Percentiles rank a stretch among this genome's conserved stretches.
Conservation (phyloP, 176 grass and related monocot species). For the Aegilops umbellulata region DNA sequence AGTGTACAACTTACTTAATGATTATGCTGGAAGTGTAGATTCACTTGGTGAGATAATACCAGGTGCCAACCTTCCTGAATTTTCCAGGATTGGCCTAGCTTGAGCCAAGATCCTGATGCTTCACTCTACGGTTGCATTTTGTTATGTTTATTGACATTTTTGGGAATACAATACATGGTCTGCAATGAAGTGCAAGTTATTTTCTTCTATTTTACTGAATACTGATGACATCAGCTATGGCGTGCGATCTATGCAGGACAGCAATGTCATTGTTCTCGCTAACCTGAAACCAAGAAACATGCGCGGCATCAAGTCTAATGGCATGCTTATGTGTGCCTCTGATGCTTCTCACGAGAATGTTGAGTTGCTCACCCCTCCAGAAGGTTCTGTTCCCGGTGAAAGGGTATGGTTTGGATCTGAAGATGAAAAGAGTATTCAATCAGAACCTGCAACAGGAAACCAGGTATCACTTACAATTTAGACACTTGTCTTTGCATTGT, state of each 20-base stretch:
- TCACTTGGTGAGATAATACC: neutral
- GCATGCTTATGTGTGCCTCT: conserved; percentile 97
- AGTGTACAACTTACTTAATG: neutral
- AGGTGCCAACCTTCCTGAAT: neutral
- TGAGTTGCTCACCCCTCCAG: conserved; percentile 79
- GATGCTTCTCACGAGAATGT: conserved; percentile 87
- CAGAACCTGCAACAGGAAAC: conserved; percentile 73
- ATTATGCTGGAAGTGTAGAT: neutral
- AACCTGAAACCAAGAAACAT: conserved; percentile 96
- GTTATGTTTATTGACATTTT: neutral
- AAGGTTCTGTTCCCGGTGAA: conserved; percentile 81
- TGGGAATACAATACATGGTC: neutral
- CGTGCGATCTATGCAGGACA: conserved; percentile 45
- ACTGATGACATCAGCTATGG: neutral
- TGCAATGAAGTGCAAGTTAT: neutral
- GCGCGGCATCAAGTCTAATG: conserved; percentile 97
- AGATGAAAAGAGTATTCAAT: conserved; percentile 63
- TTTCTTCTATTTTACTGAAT: neutral
- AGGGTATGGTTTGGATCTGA: conserved; percentile 93
- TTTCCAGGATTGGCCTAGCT: neutral
- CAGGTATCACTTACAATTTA: conserved; percentile 49
- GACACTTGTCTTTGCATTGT: conserved; percentile 3
- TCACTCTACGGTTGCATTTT: neutral
- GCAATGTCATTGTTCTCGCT: conserved; percentile 84
- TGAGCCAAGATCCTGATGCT: neutral